Evolutionary conservation across 129 eudicot genomes (phyloP).

Genomic region (Scalesia atractyloides): DNA sequence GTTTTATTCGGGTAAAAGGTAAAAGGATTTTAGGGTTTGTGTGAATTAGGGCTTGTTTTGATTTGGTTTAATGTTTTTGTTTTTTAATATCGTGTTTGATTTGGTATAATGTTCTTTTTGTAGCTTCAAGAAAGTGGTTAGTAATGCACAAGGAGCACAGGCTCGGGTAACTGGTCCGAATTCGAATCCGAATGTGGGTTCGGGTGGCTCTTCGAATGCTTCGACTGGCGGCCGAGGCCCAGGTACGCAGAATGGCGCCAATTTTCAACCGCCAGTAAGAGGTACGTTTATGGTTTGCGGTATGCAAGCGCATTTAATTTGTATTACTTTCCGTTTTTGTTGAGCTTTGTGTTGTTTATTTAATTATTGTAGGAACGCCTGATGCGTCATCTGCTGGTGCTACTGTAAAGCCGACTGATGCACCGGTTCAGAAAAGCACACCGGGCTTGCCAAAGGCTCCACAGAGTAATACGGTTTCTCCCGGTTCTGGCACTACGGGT

Average conservation of each 20-base stretch:
- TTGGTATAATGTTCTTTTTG: background rate
- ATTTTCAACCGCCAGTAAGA: constrained; percentile 42
- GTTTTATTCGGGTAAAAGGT: constrained; percentile 54
- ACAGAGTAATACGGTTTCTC: constrained; percentile 37
- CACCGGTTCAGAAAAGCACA: constrained; percentile 46
- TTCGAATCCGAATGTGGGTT: constrained; percentile 39
- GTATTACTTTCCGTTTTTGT: background rate
- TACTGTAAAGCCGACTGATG: constrained; percentile 44
- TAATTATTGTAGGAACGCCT: constrained; percentile 44
- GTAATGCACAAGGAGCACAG: constrained; percentile 69
- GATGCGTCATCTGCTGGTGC: constrained; percentile 43
- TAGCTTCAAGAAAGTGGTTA: constrained; percentile 65
- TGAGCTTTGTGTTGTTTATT: background rate
- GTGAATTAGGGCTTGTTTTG: constrained; percentile 28
- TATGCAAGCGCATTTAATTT: background rate
- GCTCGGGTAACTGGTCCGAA: constrained; percentile 33
- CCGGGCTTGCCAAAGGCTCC: constrained; percentile 70
- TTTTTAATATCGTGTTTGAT: background rate
- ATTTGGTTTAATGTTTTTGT: background rate
- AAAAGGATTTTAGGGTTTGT: constrained; percentile 14
- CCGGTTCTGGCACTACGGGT: constrained; percentile 36
- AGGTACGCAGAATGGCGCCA: constrained; percentile 67
- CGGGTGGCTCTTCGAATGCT: constrained; percentile 23
- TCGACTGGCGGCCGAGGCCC: constrained; percentile 34
- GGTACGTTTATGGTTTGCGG: constrained; percentile 42